Base-by-base conservation (phyloP, 1,139 yeast species). In the Blastobotrys arbuscula region DNA sequence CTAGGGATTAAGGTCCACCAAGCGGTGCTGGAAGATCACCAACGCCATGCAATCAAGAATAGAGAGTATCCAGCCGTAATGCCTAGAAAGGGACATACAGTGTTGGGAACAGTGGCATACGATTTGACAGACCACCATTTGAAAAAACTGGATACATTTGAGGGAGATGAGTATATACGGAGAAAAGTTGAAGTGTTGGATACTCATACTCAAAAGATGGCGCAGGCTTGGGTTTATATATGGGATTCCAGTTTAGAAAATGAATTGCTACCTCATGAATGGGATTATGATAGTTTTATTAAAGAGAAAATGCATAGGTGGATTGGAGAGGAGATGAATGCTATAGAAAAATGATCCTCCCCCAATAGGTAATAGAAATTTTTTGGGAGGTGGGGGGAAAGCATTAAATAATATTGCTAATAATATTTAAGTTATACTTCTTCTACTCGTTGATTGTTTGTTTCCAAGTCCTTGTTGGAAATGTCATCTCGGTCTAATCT, bases 1-100 rank as follows among this genome's bases (percentile, higher is more conserved):
- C 39, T 47, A 23, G 43, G 46, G 9, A 39, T 64, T 1, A 40
- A 38, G 9, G 49, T 63, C 2, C 55, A 55, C 28, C 50, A 56
- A 2, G 68, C 65, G 0, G 49, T 45, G 12, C 51, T 66, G 16
- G 45, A 51, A 6, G 59, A 54, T 26, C 57, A 57, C 48, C 48
- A 51, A 28, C 56, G 70, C 16, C 60, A 54, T 36, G 50, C 52
- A 23, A 50, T 64, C 26, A 52, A 53, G 33, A 57, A 53, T 18
- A 58, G 56, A 12, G 66, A 62, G 36, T 66, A 66, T 38, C 70
- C 70, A 1, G 70, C 64, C 0, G 57, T 64, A 1, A 43, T 55
- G 3, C 44, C 51, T 4, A 43, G 50, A 10, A 43, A 44, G 10
- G 54, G 55, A 28, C 39, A 44, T 9, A 28, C 45, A 2, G 68